phyloP scores from a whole-genome alignment of 257 asterid species.

The Petunia axillaris region DNA sequence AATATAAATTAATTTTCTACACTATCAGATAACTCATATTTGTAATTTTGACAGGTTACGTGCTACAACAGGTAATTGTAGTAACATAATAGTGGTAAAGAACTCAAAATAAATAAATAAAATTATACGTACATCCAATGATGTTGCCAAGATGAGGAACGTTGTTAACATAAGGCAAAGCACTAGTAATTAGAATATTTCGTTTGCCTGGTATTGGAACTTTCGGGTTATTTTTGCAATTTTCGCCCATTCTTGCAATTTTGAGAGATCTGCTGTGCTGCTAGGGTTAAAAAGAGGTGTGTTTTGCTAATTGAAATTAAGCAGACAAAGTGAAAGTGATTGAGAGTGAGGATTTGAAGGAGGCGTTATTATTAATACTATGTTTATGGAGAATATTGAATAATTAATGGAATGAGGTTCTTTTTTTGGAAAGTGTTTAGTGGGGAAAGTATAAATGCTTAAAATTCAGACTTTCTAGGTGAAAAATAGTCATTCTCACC shows the following conservation, averaged over 20 bases:
- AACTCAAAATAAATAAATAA: conserved; percentile 25
- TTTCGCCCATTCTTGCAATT: conserved; percentile 43
- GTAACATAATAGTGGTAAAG: no score
- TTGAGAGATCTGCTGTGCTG: conserved; percentile 3
- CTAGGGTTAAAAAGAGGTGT: background rate
- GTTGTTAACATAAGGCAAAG: conserved; percentile 92
- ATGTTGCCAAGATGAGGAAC: conserved; percentile 99
- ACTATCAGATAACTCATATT: no score
- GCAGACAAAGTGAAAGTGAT: background rate
- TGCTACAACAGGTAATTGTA: no score
- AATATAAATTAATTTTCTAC: no score
- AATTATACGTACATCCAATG: conserved; percentile 68
- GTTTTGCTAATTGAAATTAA: background rate
- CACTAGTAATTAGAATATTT: conserved; percentile 86
- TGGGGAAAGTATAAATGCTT: background rate
- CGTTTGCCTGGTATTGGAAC: conserved; percentile 80
- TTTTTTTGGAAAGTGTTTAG: background rate
- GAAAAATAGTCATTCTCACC: background rate
- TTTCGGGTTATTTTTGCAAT: conserved; percentile 42
- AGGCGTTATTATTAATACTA: background rate
- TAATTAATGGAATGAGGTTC: background rate
- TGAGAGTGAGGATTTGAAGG: no score
- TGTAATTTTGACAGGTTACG: no score
- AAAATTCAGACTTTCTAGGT: background rate
- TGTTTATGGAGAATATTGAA: background rate